Evolutionary conservation across 805 yeast genomes (phyloP).

Genomic region (Teunomyces cretensis): DNA sequence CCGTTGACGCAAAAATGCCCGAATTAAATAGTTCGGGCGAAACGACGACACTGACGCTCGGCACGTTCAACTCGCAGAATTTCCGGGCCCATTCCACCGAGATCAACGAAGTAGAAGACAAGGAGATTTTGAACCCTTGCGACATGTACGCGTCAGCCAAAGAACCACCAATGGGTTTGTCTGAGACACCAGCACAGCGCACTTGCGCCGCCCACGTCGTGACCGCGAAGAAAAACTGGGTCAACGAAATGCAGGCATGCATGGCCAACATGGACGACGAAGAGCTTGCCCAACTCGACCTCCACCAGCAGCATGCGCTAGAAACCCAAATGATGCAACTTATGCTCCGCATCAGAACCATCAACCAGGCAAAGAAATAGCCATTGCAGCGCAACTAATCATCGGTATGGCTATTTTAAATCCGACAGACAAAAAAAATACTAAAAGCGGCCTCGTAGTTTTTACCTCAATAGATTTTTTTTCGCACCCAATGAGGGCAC

Average conservation of each 20-base stretch:
- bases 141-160: background rate
- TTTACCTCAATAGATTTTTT: background rate
- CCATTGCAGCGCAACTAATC: too few relatives aligned
- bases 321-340: constrained; percentile 35
- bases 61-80: background rate
- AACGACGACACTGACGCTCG: background rate
- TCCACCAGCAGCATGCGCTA: constrained; percentile 20
- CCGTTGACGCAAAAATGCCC: too few relatives aligned
- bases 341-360: constrained; percentile 32
- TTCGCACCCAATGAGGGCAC: background rate
- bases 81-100: background rate
- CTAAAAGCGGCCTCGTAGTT: background rate
- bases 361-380: background rate
- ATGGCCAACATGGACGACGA: constrained; percentile 6
- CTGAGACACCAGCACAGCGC: background rate
- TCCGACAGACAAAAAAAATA: background rate
- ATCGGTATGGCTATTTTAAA: too few relatives aligned
- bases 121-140: background rate
- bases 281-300: constrained; percentile 16
- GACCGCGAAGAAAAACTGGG: background rate
- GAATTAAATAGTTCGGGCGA: background rate
- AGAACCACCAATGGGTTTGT: background rate
- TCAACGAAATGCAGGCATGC: background rate
- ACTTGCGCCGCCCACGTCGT: too few relatives aligned
- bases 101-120: background rate